Conservation (phyloP, 2,329 filamentous ascomycete species). For the Exophiala bonariae region DNA sequence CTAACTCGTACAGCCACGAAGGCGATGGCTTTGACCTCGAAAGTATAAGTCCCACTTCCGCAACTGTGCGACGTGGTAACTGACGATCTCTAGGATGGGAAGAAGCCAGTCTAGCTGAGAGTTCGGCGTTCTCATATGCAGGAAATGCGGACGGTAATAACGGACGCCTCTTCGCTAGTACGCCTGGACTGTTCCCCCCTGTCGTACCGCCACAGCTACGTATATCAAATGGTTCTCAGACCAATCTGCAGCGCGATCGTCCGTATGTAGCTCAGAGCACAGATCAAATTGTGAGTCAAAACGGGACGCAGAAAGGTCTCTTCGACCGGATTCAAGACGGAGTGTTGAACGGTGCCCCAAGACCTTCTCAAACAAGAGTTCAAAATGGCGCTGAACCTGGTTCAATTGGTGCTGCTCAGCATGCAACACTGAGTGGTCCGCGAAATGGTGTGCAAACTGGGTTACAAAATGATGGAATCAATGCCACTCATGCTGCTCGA, state of each 20-base stretch:
- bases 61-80: background rate
- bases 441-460: too few species aligned
- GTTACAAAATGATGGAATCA: too few species aligned
- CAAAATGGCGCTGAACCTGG: too few species aligned
- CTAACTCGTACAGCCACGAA: slow-evolving; percentile 19
- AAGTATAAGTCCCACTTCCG: slow-evolving; percentile 11
- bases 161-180: slow-evolving; percentile 6
- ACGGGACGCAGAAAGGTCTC: too few species aligned
- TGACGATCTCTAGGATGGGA: slow-evolving; percentile 21
- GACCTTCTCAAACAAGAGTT: too few species aligned
- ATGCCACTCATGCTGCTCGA: too few species aligned
- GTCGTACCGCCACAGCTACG: slow-evolving; percentile 5
- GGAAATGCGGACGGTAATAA: slow-evolving; percentile 12
- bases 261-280: background rate
- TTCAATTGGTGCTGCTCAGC: too few species aligned
- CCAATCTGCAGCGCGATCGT: background rate
- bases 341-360: too few species aligned
- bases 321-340: too few species aligned
- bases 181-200: too few species aligned
- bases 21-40: slow-evolving; percentile 22
- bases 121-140: slow-evolving; percentile 18
- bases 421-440: too few species aligned
- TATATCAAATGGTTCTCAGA: background rate
- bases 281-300: background rate
- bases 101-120: slow-evolving; percentile 18